Conservation (phyloP, 495 filamentous ascomycete species). For the Ascobolus immersus region DNA sequence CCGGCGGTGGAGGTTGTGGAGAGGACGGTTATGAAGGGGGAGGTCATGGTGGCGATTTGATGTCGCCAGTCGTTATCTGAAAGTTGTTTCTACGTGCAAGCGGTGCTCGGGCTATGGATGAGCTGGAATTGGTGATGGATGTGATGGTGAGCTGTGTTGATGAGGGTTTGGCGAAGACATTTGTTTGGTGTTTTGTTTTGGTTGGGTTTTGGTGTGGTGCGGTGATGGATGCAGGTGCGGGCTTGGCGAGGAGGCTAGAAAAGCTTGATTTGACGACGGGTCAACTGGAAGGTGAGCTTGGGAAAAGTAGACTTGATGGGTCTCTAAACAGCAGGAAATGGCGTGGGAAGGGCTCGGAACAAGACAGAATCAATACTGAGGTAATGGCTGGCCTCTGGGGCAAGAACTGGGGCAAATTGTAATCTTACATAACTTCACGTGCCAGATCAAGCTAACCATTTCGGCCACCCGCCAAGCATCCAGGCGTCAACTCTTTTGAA, state of each 20-base stretch:
- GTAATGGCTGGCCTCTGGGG: no score
- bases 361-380: no score
- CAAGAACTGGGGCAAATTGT: no score
- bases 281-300: no score
- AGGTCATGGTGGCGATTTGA: constrained; percentile 7
- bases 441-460: no score
- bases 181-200: neutral
- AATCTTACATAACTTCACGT: no score
- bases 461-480: neutral
- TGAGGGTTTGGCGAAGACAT: constrained; percentile 8
- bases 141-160: neutral
- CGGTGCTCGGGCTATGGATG: constrained; percentile 8
- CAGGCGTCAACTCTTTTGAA: constrained; percentile 1
- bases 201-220: constrained; percentile 1
- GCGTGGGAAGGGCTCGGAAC: no score
- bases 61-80: neutral
- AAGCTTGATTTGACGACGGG: neutral
- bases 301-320: no score
- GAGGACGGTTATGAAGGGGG: constrained; percentile 17
- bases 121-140: neutral
- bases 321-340: no score
- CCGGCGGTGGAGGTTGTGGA: constrained; percentile 2
- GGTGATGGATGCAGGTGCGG: neutral
- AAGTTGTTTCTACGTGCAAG: constrained; percentile 21
- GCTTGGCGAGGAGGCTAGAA: no score